phyloP scores from a whole-genome alignment of 257 asterid species.

The Nicotiana otophora region DNA sequence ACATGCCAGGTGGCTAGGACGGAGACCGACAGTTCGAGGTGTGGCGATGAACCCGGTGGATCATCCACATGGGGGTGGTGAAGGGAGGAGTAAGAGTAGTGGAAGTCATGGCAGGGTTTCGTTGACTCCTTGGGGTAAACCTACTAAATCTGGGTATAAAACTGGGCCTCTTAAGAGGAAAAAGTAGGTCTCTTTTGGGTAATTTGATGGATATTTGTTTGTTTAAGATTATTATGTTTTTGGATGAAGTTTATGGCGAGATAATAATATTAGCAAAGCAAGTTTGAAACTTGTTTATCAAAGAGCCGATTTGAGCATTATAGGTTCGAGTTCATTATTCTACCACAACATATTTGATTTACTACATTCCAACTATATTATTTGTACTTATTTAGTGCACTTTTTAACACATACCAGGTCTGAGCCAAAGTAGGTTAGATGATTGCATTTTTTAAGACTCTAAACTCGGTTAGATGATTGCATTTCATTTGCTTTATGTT shows the following conservation, averaged over 20 bases:
- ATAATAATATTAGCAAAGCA: neutral
- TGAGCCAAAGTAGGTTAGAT: too few species aligned
- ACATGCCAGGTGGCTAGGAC: constrained; percentile 72
- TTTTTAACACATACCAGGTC: too few species aligned
- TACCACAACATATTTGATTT: too few species aligned
- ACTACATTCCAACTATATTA: too few species aligned
- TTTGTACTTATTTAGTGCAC: too few species aligned
- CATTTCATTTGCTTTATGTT: neutral
- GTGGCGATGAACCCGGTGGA: constrained; percentile 89
- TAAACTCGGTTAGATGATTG: neutral
- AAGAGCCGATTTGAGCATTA: too few species aligned
- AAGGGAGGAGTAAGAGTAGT: constrained; percentile 88
- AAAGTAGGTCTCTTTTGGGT: constrained; percentile 19
- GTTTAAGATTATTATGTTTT: neutral
- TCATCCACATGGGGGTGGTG: constrained; percentile 96
- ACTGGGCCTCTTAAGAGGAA: constrained; percentile 62
- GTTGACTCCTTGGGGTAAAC: constrained; percentile 83
- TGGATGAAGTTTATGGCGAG: neutral
- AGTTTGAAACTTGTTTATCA: neutral
- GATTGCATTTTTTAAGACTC: too few species aligned
- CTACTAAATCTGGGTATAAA: constrained; percentile 82
- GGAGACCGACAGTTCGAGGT: constrained; percentile 77
- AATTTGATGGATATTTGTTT: neutral
- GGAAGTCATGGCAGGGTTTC: constrained; percentile 63
- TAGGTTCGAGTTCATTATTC: too few species aligned